These are phyloP conservation scores for Nothomitra cinnamomea DNA, from an alignment of 2,329 filamentous ascomycete species.

Conservation along the genomic window DNA sequence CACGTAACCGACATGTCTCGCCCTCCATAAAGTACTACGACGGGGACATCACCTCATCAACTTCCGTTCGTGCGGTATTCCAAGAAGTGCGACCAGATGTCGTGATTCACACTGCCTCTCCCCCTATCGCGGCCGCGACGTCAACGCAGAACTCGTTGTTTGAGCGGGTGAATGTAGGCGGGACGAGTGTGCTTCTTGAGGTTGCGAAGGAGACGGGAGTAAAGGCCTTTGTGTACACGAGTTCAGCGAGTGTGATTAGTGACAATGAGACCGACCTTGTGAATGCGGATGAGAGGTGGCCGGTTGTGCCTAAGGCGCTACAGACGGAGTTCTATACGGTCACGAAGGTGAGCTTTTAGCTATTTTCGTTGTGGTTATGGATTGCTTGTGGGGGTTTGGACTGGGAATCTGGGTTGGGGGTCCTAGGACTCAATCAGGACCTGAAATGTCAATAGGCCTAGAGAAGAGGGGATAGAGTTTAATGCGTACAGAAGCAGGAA, in stretches of 20 bases:
- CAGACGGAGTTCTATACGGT: slow-evolving; percentile 76
- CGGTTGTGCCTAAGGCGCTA: slow-evolving; percentile 51
- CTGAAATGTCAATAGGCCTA: no score
- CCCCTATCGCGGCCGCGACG: slow-evolving; percentile 26
- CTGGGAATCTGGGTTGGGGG: no score
- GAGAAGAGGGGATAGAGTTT: no score
- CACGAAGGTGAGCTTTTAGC: slow-evolving; percentile 48
- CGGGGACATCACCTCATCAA: slow-evolving; percentile 57
- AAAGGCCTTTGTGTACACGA: slow-evolving; percentile 78
- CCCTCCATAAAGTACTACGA: slow-evolving; percentile 50
- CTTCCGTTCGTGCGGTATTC: slow-evolving; percentile 46
- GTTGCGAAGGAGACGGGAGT: slow-evolving; percentile 47
- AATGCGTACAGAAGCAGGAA: background rate
- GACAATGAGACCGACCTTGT: slow-evolving; percentile 65
- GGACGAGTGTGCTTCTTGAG: slow-evolving; percentile 61
- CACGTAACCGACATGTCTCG: slow-evolving; percentile 39
- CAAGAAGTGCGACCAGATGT: slow-evolving; percentile 53
- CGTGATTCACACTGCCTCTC: slow-evolving; percentile 73
- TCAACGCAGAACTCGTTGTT: slow-evolving; percentile 40
- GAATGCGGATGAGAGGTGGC: slow-evolving; percentile 74
- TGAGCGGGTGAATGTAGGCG: slow-evolving; percentile 73
- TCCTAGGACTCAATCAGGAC: no score
- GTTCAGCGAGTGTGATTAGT: slow-evolving; percentile 70
- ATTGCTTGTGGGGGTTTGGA: background rate
- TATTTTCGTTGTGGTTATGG: background rate